Evolutionary conservation across 495 filamentous ascomycete species (phyloP).

Genomic region (Podospora anserina): DNA sequence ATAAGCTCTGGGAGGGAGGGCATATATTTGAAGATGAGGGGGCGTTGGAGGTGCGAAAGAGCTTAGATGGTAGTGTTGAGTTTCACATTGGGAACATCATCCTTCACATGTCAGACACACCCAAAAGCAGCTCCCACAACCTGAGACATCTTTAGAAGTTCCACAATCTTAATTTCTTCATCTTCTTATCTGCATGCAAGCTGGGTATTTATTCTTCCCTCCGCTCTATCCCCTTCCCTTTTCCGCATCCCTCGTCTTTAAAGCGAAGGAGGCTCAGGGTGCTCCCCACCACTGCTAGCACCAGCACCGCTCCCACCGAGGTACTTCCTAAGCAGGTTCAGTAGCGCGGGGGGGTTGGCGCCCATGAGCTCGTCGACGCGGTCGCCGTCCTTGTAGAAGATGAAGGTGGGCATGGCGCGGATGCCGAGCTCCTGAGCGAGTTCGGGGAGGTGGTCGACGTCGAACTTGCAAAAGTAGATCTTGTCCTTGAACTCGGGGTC

Average conservation of each 20-base stretch:
- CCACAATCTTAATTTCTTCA: no score
- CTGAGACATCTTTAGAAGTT: no score
- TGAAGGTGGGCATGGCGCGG: constrained; percentile 94
- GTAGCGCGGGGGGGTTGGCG: constrained; percentile 59
- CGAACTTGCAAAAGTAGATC: constrained; percentile 82
- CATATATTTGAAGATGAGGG: no score
- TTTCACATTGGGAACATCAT: no score
- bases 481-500: constrained; percentile 41
- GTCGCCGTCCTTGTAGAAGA: constrained; percentile 72
- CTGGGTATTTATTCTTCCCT: not conserved
- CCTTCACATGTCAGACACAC: no score
- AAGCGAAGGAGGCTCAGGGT: not conserved
- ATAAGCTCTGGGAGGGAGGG: no score
- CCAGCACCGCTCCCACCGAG: not conserved
- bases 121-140: no score
- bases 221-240: not conserved
- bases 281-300: not conserved
- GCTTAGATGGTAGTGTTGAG: no score
- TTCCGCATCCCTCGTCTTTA: not conserved
- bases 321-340: constrained; percentile 23
- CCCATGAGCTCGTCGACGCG: constrained; percentile 69
- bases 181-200: not conserved
- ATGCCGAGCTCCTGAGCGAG: constrained; percentile 77
- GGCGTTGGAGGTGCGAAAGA: no score
- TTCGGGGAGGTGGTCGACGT: constrained; percentile 78